These are phyloP conservation scores for Thraustochytrium sp. DNA, from an alignment of 352 stramenopile genomes.

Conservation along the genomic window DNA sequence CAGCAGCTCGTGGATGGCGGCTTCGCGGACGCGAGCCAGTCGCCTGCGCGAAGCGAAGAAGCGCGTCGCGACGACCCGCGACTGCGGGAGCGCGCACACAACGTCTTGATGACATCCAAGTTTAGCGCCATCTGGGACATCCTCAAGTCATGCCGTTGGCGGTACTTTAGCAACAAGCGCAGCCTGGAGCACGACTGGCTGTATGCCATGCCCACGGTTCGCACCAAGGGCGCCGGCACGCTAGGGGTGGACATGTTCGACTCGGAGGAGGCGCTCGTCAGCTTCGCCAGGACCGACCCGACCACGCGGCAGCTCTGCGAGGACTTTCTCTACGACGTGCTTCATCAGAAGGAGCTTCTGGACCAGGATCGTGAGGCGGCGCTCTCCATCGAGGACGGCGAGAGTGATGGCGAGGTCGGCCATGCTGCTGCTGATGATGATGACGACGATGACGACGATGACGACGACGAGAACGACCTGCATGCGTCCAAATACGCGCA, in stretches of 20 bases:
- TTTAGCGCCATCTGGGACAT: neutral
- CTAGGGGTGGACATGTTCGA: constrained; percentile 5
- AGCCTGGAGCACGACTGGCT: neutral
- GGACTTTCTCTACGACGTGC: neutral
- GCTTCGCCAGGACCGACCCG: neutral
- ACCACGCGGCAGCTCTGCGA: neutral
- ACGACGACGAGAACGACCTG: neutral
- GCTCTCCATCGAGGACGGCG: too few species aligned
- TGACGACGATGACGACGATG: neutral
- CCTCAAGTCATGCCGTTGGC: neutral
- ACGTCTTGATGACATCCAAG: neutral
- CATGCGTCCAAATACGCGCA: neutral
- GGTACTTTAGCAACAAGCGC: neutral
- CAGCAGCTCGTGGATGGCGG: neutral
- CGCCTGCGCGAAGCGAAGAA: too few species aligned
- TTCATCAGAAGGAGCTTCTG: neutral
- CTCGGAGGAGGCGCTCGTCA: neutral
- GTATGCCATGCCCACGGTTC: constrained; percentile 37
- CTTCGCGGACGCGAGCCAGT: neutral
- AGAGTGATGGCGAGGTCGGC: neutral
- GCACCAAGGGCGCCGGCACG: neutral
- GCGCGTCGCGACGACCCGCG: neutral
- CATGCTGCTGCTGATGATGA: neutral
- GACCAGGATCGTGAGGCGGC: too few species aligned
- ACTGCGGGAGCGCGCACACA: neutral